Conservation (phyloP, 345 rosid species). For the Schrenkiella parvula region DNA sequence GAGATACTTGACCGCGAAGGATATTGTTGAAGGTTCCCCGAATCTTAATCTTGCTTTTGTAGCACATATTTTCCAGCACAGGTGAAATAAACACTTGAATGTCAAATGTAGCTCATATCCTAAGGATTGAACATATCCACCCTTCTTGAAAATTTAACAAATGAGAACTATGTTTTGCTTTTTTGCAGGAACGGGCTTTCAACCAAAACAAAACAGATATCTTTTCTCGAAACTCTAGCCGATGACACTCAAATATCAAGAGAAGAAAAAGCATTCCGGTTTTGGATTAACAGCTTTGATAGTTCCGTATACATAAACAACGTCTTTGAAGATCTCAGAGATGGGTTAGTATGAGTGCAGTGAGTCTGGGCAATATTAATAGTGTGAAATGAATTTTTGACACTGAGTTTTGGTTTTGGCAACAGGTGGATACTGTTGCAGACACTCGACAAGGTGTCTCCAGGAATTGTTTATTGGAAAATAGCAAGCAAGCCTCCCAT, state of each 20-base stretch:
- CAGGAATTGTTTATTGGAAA: constrained; percentile 92
- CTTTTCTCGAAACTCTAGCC: constrained; percentile 68
- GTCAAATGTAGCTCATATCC: not conserved
- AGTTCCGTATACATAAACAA: constrained; percentile 67
- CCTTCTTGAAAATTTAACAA: constrained; percentile 2
- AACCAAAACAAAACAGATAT: constrained; percentile 74
- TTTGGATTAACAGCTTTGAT: constrained; percentile 96
- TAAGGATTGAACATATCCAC: not conserved
- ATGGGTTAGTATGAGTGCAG: constrained; percentile 57
- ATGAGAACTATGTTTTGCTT: not conserved
- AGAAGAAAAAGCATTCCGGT: constrained; percentile 95
- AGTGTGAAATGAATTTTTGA: not conserved
- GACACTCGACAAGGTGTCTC: constrained; percentile 92
- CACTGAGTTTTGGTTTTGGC: constrained; percentile 7
- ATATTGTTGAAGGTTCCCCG: constrained; percentile 93
- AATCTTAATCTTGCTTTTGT: constrained; percentile 98
- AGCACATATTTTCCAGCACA: constrained; percentile 96
- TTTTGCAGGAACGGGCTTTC: constrained; percentile 85
- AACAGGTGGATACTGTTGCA: constrained; percentile 90
- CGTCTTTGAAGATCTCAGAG: constrained; percentile 95
- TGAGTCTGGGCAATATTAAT: not conserved
- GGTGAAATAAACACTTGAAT: constrained; percentile 41
- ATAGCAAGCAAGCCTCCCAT: constrained; percentile 93
- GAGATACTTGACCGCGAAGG: constrained; percentile 93
- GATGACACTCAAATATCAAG: constrained; percentile 86